phyloP scores from a whole-genome alignment of 352 stramenopile species.

The Phytophthora pinifolia region DNA sequence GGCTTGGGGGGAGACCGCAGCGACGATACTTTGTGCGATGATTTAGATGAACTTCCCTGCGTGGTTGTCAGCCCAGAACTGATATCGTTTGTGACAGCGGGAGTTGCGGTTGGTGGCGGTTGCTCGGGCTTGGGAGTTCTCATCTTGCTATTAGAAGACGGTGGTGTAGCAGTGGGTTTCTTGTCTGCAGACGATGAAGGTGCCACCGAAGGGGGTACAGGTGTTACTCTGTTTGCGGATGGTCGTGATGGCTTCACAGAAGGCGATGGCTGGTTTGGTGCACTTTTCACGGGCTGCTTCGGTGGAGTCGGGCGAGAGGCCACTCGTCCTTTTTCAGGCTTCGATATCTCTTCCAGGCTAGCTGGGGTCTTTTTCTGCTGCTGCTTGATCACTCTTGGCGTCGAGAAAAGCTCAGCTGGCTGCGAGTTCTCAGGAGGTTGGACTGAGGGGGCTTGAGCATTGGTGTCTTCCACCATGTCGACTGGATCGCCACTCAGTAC shows the following conservation, averaged over 20 bases:
- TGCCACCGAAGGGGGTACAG: not conserved
- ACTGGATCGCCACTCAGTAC: not conserved
- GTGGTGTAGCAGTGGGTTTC: not conserved
- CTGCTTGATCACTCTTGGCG: not conserved
- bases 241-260: conserved; percentile 15
- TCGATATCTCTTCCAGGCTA: not conserved
- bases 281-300: conserved; percentile 1
- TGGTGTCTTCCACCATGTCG: not conserved
- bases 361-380: not conserved
- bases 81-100: not conserved
- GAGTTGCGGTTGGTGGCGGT: not conserved
- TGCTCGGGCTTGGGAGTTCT: conserved; percentile 1
- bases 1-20: conserved; percentile 10
- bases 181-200: not conserved
- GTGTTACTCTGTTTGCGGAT: conserved; percentile 3
- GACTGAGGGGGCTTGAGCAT: not conserved
- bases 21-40: conserved; percentile 10
- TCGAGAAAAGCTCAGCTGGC: not conserved
- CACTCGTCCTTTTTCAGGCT: conserved; percentile 2
- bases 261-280: conserved; percentile 1
- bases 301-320: not conserved
- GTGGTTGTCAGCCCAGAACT: not conserved
- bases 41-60: conserved; percentile 8
- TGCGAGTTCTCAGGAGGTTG: not conserved
- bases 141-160: conserved; percentile 6